Evolutionary conservation across 176 grass and related monocot genomes (phyloP).

Genomic region (Hyparrhenia diplandra): DNA sequence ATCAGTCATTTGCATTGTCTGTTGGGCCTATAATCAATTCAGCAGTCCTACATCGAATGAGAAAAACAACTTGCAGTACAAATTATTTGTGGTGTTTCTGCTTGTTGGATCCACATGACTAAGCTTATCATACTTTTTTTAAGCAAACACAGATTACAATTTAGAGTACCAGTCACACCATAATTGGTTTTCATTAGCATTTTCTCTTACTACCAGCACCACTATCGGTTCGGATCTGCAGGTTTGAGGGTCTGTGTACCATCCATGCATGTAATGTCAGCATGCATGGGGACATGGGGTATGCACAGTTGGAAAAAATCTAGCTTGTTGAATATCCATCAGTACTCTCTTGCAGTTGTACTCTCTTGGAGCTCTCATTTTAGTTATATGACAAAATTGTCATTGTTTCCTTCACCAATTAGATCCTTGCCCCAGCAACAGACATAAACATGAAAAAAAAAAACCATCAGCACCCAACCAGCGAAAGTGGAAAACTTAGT

Average conservation of each 20-base stretch:
- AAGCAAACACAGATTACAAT: neutral
- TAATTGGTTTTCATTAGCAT: neutral
- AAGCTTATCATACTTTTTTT: neutral
- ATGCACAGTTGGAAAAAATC: constrained; percentile 1
- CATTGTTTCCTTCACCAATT: neutral
- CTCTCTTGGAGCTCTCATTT: neutral
- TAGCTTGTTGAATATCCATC: constrained; percentile 5
- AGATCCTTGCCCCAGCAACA: constrained; percentile 18
- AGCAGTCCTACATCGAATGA: neutral
- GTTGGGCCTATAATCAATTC: neutral
- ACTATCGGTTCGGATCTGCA: neutral
- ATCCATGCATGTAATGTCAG: neutral
- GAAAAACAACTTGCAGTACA: neutral
- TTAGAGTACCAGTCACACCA: neutral
- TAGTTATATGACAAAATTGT: neutral
- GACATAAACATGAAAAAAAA: neutral
- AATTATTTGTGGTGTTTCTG: neutral
- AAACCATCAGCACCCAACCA: neutral
- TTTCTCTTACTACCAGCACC: neutral
- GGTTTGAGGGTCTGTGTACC: neutral
- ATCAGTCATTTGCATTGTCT: constrained; percentile 9
- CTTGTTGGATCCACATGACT: neutral
- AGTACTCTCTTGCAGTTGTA: no score
- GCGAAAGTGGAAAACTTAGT: neutral
- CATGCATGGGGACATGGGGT: neutral